Conservation (phyloP, 2,329 filamentous ascomycete genomes). For the Gaeumannomyces tritici region DNA sequence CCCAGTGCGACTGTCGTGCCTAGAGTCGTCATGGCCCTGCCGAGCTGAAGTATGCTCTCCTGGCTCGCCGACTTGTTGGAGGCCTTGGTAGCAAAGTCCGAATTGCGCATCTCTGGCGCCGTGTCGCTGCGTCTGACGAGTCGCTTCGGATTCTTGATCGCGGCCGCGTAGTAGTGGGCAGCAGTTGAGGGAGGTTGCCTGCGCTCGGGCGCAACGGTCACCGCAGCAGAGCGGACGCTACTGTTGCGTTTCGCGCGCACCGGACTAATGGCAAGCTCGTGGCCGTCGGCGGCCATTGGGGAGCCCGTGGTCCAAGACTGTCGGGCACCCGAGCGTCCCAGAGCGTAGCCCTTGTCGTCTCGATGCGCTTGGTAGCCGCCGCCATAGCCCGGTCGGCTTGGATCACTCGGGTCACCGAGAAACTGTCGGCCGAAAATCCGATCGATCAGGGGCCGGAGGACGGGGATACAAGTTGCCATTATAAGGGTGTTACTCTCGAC, state of each 20-base stretch:
- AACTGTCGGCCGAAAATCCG: slow-evolving; percentile 8
- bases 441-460: slow-evolving; percentile 22
- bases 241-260: not conserved
- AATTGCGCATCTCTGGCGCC: not conserved
- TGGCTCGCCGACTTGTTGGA: not conserved
- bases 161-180: not conserved
- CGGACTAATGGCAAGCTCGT: not conserved
- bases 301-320: not conserved
- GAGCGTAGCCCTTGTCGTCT: not conserved
- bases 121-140: not conserved
- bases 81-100: not conserved
- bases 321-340: not conserved
- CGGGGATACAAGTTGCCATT: slow-evolving; percentile 24
- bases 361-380: not conserved
- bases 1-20: not conserved
- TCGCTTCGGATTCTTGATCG: not conserved
- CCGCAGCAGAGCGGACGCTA: not conserved
- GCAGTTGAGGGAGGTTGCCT: not conserved
- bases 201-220: not conserved
- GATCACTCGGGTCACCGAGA: not conserved
- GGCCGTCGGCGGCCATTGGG: not conserved
- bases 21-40: not conserved
- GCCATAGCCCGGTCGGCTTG: not conserved
- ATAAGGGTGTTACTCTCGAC: slow-evolving; percentile 24
- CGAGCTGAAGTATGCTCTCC: slow-evolving; percentile 2